phyloP scores from a whole-genome alignment of 176 grass and related monocot species.

The Avena sativa region DNA sequence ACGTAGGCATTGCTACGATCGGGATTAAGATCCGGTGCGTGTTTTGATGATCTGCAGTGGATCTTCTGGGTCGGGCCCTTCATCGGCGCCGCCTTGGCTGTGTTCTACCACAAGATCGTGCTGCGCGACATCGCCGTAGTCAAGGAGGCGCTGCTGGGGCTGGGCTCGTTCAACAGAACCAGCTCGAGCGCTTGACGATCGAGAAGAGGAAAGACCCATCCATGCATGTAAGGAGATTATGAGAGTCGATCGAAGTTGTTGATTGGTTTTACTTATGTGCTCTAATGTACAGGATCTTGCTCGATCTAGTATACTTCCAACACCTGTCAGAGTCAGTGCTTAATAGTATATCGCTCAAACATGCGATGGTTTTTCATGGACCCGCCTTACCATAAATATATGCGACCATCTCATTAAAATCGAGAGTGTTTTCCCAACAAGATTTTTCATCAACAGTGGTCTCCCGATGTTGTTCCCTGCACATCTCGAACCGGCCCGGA shows the following conservation, averaged over 20 bases:
- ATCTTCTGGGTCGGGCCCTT: constrained; percentile 91
- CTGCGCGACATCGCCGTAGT: neutral
- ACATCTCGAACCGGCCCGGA: neutral
- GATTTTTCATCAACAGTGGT: constrained; percentile 2
- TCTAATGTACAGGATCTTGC: no score
- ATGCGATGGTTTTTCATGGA: neutral
- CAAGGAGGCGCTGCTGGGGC: neutral
- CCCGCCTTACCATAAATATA: neutral
- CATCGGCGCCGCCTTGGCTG: constrained; percentile 60
- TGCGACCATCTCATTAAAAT: neutral
- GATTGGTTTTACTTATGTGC: neutral
- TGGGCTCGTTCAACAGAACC: neutral
- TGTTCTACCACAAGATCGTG: constrained; percentile 73
- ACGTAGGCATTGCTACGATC: neutral
- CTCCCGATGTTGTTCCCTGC: neutral
- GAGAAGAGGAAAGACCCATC: neutral
- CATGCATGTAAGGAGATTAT: neutral
- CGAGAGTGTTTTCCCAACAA: neutral
- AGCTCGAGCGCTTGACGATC: neutral
- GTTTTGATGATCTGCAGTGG: constrained; percentile 53
- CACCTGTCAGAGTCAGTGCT: neutral
- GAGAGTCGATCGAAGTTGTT: no score
- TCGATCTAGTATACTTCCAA: neutral
- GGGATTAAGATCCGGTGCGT: neutral
- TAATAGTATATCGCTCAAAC: neutral